Base-by-base conservation (phyloP, 139 green algal species). In the Haematococcus sp. region DNA sequence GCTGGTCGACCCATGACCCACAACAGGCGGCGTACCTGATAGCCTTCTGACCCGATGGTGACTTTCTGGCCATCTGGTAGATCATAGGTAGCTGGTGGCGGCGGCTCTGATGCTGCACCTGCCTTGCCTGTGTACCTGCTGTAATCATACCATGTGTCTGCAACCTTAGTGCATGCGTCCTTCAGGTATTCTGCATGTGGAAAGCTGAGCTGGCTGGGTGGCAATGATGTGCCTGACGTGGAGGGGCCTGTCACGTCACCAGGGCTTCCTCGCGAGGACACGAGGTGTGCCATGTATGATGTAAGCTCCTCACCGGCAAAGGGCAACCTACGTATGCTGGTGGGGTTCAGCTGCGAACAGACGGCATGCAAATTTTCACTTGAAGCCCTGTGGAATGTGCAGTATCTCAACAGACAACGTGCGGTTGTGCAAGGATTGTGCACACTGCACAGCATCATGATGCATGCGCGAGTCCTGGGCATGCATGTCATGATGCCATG, bases 361-460 rank as follows among this genome's bases (percentile, higher is more conserved):
- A 11, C 40, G 40, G 7, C n/a, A n/a, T n/a, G n/a, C n/a, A n/a
- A n/a, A n/a, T n/a, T n/a, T n/a, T n/a, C n/a, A n/a, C n/a, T n/a
- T n/a, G n/a, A n/a, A n/a, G n/a, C n/a, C n/a, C n/a, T n/a, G n/a
- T n/a, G n/a, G n/a, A n/a, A n/a, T n/a, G n/a, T n/a, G n/a, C n/a
- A n/a, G n/a, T n/a, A n/a, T n/a, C n/a, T n/a, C n/a, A 20, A 61
- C 28, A 61, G 22, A 61, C 54, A 61, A 61, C 54, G 22, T 61
- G 54, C 54, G 46, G 15, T 23, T 13, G 46, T 13, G 46, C 46
- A 55, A 16, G 16, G 46, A 16, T 13, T 23, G 13, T 34, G 35
- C 52, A 35, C 40, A 56, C 16, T 59, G 27, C 35, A 58, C 40
- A 7, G 22, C 33, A 56, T 15, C 19, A 23, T 34, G 35, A 15